These are phyloP conservation scores for Ogataea trehaloabstinens DNA, from an alignment of 805 yeast genomes.

Conservation along the genomic window DNA sequence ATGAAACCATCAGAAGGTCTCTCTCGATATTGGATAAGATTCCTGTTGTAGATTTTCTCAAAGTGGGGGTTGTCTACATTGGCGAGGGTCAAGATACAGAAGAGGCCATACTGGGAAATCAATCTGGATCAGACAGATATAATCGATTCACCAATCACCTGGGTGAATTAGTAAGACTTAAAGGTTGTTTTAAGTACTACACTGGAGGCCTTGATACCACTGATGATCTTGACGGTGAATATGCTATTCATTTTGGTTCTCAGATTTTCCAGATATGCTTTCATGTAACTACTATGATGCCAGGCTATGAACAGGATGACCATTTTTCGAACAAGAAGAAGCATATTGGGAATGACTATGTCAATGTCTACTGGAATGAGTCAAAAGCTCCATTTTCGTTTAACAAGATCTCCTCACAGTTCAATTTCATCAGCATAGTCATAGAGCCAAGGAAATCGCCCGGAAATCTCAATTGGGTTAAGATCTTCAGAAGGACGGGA, in stretches of 20 bases:
- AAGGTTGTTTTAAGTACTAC: slow-evolving; percentile 50
- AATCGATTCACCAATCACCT: slow-evolving; percentile 55
- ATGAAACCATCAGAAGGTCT: slow-evolving; percentile 47
- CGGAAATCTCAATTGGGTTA: slow-evolving; percentile 51
- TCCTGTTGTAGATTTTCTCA: slow-evolving; percentile 75
- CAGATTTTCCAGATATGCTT: slow-evolving; percentile 69
- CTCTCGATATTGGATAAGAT: slow-evolving; percentile 65
- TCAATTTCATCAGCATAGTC: slow-evolving; percentile 79
- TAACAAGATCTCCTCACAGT: slow-evolving; percentile 64
- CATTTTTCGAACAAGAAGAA: slow-evolving; percentile 60
- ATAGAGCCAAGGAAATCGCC: slow-evolving; percentile 49
- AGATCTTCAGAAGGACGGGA: slow-evolving; percentile 61
- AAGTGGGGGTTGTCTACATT: slow-evolving; percentile 74
- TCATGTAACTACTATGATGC: slow-evolving; percentile 85
- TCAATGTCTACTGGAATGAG: slow-evolving; percentile 79
- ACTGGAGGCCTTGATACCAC: slow-evolving; percentile 80
- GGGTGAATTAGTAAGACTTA: slow-evolving; percentile 60
- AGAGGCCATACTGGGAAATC: slow-evolving; percentile 60
- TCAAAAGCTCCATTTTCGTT: slow-evolving; percentile 65
- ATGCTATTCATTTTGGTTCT: slow-evolving; percentile 69
- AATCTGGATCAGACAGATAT: slow-evolving; percentile 62
- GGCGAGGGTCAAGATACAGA: slow-evolving; percentile 67
- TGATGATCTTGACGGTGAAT: slow-evolving; percentile 70
- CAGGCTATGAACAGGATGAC: slow-evolving; percentile 43
- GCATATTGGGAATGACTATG: slow-evolving; percentile 85